Evolutionary conservation across 2,329 filamentous ascomycete species (phyloP).

Genomic region (Trichoderma gracile): DNA sequence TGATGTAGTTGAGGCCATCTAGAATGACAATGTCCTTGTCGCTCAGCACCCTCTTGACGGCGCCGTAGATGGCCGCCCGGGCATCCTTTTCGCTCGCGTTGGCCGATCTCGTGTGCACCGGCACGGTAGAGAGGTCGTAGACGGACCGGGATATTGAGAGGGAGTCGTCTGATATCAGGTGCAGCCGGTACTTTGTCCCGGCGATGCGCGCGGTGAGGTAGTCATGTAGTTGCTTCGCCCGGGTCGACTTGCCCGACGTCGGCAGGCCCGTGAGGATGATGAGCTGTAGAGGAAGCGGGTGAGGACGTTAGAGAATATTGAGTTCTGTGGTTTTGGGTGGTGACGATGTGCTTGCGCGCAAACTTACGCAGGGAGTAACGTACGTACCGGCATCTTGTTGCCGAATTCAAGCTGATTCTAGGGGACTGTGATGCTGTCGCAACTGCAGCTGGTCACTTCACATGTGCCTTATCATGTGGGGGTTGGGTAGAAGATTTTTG

Average conservation of each 20-base stretch:
- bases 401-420: constrained; percentile 8
- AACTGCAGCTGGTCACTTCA: background rate
- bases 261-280: constrained; percentile 68
- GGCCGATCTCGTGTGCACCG: constrained; percentile 65
- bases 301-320: background rate
- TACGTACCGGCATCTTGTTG: constrained; percentile 28
- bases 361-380: constrained; percentile 13
- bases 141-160: constrained; percentile 69
- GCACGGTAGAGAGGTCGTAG: constrained; percentile 65
- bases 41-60: constrained; percentile 73
- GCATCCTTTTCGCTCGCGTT: constrained; percentile 80
- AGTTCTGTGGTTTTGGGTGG: background rate
- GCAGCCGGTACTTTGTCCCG: constrained; percentile 60
- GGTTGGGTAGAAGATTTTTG: constrained; percentile 8
- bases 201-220: constrained; percentile 62
- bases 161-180: constrained; percentile 72
- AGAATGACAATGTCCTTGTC: constrained; percentile 75
- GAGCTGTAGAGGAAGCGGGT: constrained; percentile 47
- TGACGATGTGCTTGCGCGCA: constrained; percentile 11
- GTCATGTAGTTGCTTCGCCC: constrained; percentile 64
- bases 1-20: constrained; percentile 84
- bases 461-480: constrained; percentile 2
- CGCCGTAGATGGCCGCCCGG: constrained; percentile 71
- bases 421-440: background rate
- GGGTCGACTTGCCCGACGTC: constrained; percentile 67